Evolutionary conservation across 2,329 filamentous ascomycete species (phyloP).

Genomic region (Calonectria crousiana): DNA sequence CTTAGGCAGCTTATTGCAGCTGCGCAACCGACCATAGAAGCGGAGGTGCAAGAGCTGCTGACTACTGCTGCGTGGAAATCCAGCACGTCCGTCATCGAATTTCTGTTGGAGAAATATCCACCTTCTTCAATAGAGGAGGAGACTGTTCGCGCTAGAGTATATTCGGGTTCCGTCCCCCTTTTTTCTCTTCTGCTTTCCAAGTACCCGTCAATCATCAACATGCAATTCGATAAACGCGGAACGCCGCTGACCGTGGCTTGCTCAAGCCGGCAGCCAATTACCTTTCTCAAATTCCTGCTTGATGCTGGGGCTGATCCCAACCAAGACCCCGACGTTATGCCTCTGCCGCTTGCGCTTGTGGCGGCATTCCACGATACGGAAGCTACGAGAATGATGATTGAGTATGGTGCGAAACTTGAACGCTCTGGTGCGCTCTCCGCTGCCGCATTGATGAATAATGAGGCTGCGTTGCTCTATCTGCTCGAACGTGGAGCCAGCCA

Average conservation of each 20-base stretch:
- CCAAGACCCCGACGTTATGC: neutral
- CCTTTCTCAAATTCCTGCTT: neutral
- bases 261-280: neutral
- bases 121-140: neutral
- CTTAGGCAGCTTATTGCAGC: neutral
- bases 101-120: neutral
- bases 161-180: neutral
- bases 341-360: neutral
- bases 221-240: neutral
- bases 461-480: neutral
- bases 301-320: neutral
- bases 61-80: neutral
- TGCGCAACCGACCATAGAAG: neutral
- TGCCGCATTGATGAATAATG: neutral
- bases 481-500: neutral
- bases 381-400: neutral
- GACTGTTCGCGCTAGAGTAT: neutral
- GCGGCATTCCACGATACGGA: neutral
- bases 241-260: neutral
- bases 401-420: neutral
- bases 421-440: neutral
- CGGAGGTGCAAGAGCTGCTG: neutral
- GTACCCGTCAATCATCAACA: neutral
- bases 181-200: neutral
- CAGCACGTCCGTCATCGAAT: neutral